Percentiles rank a stretch among this genome's conserved stretches.
Evolutionary conservation across 805 yeast genomes (phyloP).

Genomic region (Candida railenensis): DNA sequence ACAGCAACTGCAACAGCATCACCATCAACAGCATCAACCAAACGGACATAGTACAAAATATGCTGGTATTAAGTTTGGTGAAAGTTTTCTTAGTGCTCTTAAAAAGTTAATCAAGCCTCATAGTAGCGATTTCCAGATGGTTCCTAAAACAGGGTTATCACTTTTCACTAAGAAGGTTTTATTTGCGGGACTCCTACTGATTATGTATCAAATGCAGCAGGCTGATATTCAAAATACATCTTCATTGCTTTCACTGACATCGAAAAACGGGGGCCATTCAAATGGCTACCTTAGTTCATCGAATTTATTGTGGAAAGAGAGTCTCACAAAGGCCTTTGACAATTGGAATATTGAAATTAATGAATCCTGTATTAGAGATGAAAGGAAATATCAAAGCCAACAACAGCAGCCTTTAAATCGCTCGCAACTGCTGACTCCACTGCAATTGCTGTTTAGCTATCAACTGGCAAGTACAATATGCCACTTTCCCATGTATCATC

Average conservation of each 20-base stretch:
- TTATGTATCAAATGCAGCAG: conserved; percentile 73
- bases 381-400: not conserved
- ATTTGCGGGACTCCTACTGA: conserved; percentile 63
- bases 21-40: not conserved
- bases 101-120: conserved; percentile 57
- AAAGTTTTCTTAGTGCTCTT: conserved; percentile 53
- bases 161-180: conserved; percentile 66
- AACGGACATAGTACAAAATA: not conserved
- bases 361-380: conserved; percentile 17
- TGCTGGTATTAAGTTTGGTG: conserved; percentile 14
- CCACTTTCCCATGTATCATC: conserved; percentile 66
- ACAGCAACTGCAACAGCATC: conserved; percentile 5
- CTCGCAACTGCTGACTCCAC: conserved; percentile 10
- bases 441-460: conserved; percentile 24
- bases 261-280: conserved; percentile 11
- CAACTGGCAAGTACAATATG: conserved; percentile 34
- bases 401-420: conserved; percentile 4
- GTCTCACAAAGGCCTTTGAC: conserved; percentile 67
- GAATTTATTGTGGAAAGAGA: conserved; percentile 59
- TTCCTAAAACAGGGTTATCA: conserved; percentile 34
- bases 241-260: conserved; percentile 25
- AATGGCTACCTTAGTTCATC: conserved; percentile 32
- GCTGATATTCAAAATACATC: conserved; percentile 59
- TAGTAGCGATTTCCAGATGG: conserved; percentile 20
- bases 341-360: conserved; percentile 57